Conservation (phyloP, 2,329 filamentous ascomycete species). For the Cercospora brassicicola region DNA sequence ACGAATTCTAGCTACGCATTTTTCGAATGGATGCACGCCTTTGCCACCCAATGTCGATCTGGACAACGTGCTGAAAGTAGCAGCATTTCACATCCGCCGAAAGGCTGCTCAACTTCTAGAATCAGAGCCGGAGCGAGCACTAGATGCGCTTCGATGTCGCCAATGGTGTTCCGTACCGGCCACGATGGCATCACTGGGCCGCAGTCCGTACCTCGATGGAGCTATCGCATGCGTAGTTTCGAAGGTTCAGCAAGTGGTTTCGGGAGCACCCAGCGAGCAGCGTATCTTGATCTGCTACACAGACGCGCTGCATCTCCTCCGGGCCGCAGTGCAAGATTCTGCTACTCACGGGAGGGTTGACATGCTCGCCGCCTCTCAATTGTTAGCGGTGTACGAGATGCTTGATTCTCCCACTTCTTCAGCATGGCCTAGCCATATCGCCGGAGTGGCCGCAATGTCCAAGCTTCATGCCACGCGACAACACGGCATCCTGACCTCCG, state of each 20-base stretch:
- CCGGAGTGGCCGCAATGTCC: conserved; percentile 20
- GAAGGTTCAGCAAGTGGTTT: conserved; percentile 20
- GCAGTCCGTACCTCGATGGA: conserved; percentile 18
- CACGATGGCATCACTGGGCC: conserved; percentile 6
- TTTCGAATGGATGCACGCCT: conserved; percentile 6
- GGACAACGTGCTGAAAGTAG: conserved; percentile 18
- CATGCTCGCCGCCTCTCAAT: conserved; percentile 19
- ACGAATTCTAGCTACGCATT: conserved; percentile 5
- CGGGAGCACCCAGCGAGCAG: conserved; percentile 10
- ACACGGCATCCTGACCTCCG: background rate
- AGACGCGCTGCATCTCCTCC: conserved; percentile 16
- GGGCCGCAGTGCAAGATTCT: conserved; percentile 16
- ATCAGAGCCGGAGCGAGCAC: conserved; percentile 8
- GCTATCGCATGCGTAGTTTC: conserved; percentile 20
- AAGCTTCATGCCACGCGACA: conserved; percentile 7
- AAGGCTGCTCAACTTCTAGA: conserved; percentile 18
- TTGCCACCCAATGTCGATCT: conserved; percentile 16
- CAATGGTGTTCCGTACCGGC: conserved; percentile 20
- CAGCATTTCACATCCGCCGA: conserved; percentile 21
- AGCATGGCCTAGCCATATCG: conserved; percentile 17
- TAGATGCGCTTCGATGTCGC: conserved; percentile 19
- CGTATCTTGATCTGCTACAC: conserved; percentile 17
- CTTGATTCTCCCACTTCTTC: conserved; percentile 14
- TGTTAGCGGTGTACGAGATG: conserved; percentile 22
- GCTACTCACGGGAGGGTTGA: conserved; percentile 13